phyloP scores from a whole-genome alignment of 2,329 filamentous ascomycete genomes.

The Neurospora crassa region DNA sequence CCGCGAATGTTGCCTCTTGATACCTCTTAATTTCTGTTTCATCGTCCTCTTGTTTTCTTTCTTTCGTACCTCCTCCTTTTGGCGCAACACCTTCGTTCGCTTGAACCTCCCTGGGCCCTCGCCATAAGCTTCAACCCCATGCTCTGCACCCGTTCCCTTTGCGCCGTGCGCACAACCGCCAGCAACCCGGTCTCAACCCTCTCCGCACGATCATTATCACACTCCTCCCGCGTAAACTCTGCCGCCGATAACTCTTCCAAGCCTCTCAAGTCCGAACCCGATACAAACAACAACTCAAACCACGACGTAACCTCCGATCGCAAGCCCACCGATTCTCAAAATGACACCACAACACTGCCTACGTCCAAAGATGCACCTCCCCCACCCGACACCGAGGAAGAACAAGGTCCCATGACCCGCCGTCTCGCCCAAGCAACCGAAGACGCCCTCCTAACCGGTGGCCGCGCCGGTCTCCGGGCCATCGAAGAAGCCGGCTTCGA shows the following conservation, averaged over 20 bases:
- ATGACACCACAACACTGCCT: neutral
- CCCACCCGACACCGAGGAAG: neutral
- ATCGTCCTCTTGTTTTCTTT: neutral
- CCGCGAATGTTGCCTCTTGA: neutral
- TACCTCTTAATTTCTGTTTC: neutral
- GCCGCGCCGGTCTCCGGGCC: conserved; percentile 48
- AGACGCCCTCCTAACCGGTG: conserved; percentile 48
- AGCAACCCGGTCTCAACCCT: neutral
- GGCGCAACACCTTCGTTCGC: neutral
- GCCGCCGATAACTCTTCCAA: conserved; percentile 3
- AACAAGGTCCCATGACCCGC: conserved; percentile 41
- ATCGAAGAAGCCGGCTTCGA: conserved; percentile 55
- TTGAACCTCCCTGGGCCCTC: neutral
- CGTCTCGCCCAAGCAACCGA: conserved; percentile 54
- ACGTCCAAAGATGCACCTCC: neutral
- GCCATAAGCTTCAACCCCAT: conserved; percentile 9
- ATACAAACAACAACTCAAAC: neutral
- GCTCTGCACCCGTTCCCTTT: conserved; percentile 8
- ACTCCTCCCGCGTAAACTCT: neutral
- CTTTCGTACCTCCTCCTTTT: neutral
- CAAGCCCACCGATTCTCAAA: neutral
- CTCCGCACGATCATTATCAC: neutral
- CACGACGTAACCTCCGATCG: neutral
- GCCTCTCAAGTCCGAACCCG: neutral
- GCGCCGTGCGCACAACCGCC: conserved; percentile 3